Evolutionary conservation across 805 yeast genomes (phyloP).

Genomic region (Starmerella geochares): DNA sequence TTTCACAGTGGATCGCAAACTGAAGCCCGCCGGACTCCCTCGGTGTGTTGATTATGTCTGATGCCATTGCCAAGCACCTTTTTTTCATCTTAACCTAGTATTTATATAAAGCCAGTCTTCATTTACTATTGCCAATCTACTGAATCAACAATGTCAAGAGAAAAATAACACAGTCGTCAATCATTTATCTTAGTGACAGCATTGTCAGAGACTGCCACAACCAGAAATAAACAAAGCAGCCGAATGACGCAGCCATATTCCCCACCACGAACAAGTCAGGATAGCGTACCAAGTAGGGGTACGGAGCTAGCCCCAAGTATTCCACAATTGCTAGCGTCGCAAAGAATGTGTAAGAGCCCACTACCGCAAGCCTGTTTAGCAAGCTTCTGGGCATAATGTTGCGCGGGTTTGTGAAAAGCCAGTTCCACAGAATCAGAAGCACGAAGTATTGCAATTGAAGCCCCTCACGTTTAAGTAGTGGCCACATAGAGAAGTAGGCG

Average conservation of each 20-base stretch:
- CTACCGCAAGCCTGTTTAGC: conserved; percentile 43
- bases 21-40: conserved; percentile 21
- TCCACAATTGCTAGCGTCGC: conserved; percentile 48
- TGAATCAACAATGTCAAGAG: too few relatives aligned
- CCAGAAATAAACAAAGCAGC: conserved; percentile 65
- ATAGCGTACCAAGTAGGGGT: conserved; percentile 31
- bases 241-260: conserved; percentile 65
- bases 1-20: conserved; percentile 8
- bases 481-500: conserved; percentile 78
- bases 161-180: too few relatives aligned
- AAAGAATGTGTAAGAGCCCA: conserved; percentile 45
- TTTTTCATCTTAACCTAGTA: not conserved
- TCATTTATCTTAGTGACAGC: conserved; percentile 10
- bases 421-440: conserved; percentile 54
- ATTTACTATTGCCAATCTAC: not conserved
- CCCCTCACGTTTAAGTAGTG: conserved; percentile 68
- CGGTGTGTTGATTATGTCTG: conserved; percentile 9
- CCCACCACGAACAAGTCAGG: conserved; percentile 83
- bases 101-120: not conserved
- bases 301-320: conserved; percentile 41
- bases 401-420: conserved; percentile 37
- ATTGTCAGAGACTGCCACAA: conserved; percentile 47
- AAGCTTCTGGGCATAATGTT: conserved; percentile 39
- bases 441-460: conserved; percentile 62
- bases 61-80: not conserved